Base-by-base conservation (phyloP, 1,284 basidiomycete species). In the Cryptococcus sp. region DNA sequence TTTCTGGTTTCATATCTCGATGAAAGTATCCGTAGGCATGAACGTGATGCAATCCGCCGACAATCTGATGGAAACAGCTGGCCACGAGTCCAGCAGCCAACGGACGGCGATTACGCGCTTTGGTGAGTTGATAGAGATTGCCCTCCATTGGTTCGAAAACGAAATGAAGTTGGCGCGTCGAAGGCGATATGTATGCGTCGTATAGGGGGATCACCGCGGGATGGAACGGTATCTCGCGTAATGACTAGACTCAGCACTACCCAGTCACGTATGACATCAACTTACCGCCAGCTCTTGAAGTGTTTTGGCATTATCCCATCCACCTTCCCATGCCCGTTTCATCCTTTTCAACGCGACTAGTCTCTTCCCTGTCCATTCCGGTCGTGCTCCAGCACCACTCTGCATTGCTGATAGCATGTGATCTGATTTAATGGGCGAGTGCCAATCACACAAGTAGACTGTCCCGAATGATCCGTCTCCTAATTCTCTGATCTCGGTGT, bases 71-170 rank as follows among this genome's bases (percentile, higher is more conserved):
- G 73, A 97, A 96, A 67, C 98, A 93, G 62, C 89, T 92, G 14
- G 91, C 88, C 53, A 96, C 86, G 60, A 99, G 85, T 54, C 96
- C 96, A 32, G 91, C 88, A 16, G 96, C 94, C 49, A 99, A 83
- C 7, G 91, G 85, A 54, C 93, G 84, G 49, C 93, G 92, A 76
- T 90, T 92, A 56, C 96, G 85, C 31, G 93, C 86, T 78, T 96
- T 98, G 76, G 97, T 96, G 76, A 99, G 87, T 76, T 99, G 96
- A 76, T 96, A 98, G 53, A 99, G 83, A 76, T 99, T 98, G 64
- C 96, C 96, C 76, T 99, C 96, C 96, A 99, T 98, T 72, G 92
- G 93, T 77, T 99, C 96, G 75, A 99, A 98, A 48, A 98, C 96
- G 71, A 98, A 98, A 77, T 98, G 97, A 62, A 99, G 88, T 77